Evolutionary conservation across 129 eudicot species (phyloP), one percentile per base, ranked within the genome.

Genomic region (Tagetes patula): DNA sequence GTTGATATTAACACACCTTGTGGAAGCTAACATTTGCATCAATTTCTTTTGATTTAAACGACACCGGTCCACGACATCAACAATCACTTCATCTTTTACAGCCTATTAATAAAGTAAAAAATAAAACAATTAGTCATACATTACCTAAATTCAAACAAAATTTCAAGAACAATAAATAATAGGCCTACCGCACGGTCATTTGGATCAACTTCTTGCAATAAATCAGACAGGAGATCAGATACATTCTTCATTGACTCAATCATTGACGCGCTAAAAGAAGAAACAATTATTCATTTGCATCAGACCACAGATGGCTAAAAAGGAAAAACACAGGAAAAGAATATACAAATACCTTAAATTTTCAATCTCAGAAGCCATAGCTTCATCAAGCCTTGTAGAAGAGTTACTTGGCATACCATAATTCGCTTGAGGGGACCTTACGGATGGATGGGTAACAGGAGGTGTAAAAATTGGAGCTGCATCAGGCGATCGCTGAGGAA

Each of bases 321-420:
- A 5, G 0, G 3, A 12, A 65, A 52, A 27, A 69, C 9, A n/a
- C 37, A 38, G 13, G 9, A 31, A 58, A 60, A 7, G 13, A n/a
- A 64, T 49, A n/a, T 6, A 61, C 9, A 33, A 32, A 50, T 48
- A 93, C 98, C 98, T 89, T 72, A 93, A 67, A 48, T 45, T 84
- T 69, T 84, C 92, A 50, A 82, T 75, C 69, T 87, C 96, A 5
- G 96, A 83, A 61, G 92, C 95, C 96, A 87, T 89, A 31, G 90
- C 96, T 86, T 87, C 96, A 79, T 89, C 96, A 74, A 89, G 92
- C 74, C 92, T 77, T 34, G 90, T 84, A 38, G 96, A 82, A 65
- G 98, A 84, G 81, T 87, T 93, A 70, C 71, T 86, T 45, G 98
- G 95, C 98, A 93, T 89, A 49, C 95, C 96, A 72, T 87, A 86